These are phyloP conservation scores for Amanita fuliginea DNA, from an alignment of 768 basidiomycete species.

Conservation along the genomic window DNA sequence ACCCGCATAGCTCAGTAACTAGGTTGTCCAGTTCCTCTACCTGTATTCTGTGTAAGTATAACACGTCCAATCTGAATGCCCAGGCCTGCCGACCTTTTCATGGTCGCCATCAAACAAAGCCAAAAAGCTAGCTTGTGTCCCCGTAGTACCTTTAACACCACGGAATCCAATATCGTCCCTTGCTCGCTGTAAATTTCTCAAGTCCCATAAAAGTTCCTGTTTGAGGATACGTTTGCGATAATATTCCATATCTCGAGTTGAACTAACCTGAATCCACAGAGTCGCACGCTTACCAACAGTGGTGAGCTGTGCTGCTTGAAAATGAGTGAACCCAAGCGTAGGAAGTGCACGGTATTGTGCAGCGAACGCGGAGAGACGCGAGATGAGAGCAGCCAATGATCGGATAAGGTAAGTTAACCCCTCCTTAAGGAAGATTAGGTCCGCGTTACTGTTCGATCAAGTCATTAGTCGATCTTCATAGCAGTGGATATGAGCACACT, in stretches of 20 bases:
- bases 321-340: constrained; percentile 96
- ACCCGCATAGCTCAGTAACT: constrained; percentile 87
- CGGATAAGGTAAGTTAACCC: constrained; percentile 76
- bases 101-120: constrained; percentile 93
- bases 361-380: constrained; percentile 79
- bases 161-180: constrained; percentile 92
- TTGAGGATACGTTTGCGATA: neutral
- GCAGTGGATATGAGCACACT: constrained; percentile 32
- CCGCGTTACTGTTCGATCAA: constrained; percentile 69
- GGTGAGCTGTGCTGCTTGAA: constrained; percentile 96
- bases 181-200: constrained; percentile 84
- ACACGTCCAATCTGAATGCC: neutral
- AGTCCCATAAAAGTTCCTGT: constrained; percentile 91
- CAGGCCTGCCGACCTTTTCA: constrained; percentile 47
- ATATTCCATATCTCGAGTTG: neutral
- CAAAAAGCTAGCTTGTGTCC: constrained; percentile 94
- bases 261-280: constrained; percentile 81
- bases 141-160: constrained; percentile 98
- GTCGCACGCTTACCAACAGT: constrained; percentile 97
- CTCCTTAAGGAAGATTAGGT: constrained; percentile 90
- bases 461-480: neutral
- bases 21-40: constrained; percentile 82
- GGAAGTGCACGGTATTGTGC: constrained; percentile 79
- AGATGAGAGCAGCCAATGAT: constrained; percentile 86
- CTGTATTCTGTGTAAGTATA: constrained; percentile 19